These are phyloP conservation scores for Solanum aculeatissimum DNA, from an alignment of 305 asterid species.

Conservation along the genomic window DNA sequence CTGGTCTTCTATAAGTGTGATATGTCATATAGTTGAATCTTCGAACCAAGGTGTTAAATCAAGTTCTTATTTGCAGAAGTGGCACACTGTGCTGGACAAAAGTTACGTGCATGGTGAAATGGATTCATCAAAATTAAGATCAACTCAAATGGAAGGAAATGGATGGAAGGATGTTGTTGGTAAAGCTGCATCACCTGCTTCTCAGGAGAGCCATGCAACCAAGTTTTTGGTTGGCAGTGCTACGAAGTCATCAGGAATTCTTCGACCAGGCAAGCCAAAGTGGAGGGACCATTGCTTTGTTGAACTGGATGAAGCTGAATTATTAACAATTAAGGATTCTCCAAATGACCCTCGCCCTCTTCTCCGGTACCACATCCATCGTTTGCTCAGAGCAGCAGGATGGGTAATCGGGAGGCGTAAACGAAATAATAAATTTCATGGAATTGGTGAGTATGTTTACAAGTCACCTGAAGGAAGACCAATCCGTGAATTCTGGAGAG, in stretches of 20 bases:
- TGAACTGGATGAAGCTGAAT: constrained; percentile 61
- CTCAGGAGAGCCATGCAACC: constrained; percentile 78
- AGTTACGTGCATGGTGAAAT: constrained; percentile 25
- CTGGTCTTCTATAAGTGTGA: constrained; percentile 21
- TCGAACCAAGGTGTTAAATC: constrained; percentile 52
- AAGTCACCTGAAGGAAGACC: constrained; percentile 93
- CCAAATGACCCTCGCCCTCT: constrained; percentile 96
- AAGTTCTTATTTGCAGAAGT: constrained; percentile 41
- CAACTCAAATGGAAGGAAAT: constrained; percentile 29
- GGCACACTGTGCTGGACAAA: constrained; percentile 17
- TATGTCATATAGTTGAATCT: constrained; percentile 65
- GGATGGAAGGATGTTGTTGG: constrained; percentile 37
- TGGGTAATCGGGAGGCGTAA: constrained; percentile 96
- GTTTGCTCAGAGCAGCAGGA: constrained; percentile 74
- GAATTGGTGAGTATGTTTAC: constrained; percentile 83
- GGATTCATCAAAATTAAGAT: constrained; percentile 24
- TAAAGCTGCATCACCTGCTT: constrained; percentile 59
- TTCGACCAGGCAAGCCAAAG: constrained; percentile 54
- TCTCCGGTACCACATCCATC: constrained; percentile 85
- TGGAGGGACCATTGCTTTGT: constrained; percentile 89
- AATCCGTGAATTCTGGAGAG: constrained; percentile 85
- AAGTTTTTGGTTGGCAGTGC: constrained; percentile 44
- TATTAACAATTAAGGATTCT: constrained; percentile 50
- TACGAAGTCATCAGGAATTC: constrained; percentile 22
- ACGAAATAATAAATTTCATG: constrained; percentile 67